Conservation (phyloP, 805 yeast genomes). For the Lachancea quebecensis region DNA sequence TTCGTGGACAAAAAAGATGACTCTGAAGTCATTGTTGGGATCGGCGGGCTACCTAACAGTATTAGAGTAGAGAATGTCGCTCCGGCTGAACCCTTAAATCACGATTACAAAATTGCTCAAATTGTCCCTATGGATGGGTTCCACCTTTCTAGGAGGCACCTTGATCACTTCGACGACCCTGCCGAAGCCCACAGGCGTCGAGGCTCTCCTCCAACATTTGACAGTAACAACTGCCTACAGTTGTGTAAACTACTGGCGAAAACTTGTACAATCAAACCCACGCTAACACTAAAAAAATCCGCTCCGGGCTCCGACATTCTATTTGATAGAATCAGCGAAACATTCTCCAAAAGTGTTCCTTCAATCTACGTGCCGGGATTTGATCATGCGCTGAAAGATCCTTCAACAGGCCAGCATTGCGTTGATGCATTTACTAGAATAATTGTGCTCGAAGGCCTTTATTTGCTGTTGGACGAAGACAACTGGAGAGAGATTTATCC, state of each 20-base stretch:
- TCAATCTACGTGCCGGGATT: slow-evolving; percentile 57
- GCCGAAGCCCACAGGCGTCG: slow-evolving; percentile 53
- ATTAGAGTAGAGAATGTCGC: slow-evolving; percentile 10
- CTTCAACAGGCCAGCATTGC: slow-evolving; percentile 45
- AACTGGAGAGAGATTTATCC: slow-evolving; percentile 43
- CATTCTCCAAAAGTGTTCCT: slow-evolving; percentile 25
- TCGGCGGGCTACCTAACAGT: slow-evolving; percentile 29
- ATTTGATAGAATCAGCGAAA: slow-evolving; percentile 15
- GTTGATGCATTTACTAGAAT: slow-evolving; percentile 44
- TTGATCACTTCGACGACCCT: slow-evolving; percentile 48
- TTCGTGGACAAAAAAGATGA: slow-evolving; percentile 19
- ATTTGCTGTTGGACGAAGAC: slow-evolving; percentile 50
- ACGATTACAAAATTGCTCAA: slow-evolving; percentile 33
- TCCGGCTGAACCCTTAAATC: neutral
- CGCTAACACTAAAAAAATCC: slow-evolving; percentile 4
- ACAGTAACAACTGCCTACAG: slow-evolving; percentile 39
- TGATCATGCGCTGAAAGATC: slow-evolving; percentile 70
- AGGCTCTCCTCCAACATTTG: slow-evolving; percentile 86
- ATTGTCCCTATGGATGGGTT: slow-evolving; percentile 72
- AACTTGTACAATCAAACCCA: slow-evolving; percentile 16
- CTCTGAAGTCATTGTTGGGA: slow-evolving; percentile 17
- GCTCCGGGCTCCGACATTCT: neutral
- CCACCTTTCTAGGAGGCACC: slow-evolving; percentile 48
- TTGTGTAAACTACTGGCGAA: slow-evolving; percentile 18
- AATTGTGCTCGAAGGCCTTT: slow-evolving; percentile 70